Evolutionary conservation across 495 filamentous ascomycete species (phyloP).

Genomic region (Penicillium lividum): DNA sequence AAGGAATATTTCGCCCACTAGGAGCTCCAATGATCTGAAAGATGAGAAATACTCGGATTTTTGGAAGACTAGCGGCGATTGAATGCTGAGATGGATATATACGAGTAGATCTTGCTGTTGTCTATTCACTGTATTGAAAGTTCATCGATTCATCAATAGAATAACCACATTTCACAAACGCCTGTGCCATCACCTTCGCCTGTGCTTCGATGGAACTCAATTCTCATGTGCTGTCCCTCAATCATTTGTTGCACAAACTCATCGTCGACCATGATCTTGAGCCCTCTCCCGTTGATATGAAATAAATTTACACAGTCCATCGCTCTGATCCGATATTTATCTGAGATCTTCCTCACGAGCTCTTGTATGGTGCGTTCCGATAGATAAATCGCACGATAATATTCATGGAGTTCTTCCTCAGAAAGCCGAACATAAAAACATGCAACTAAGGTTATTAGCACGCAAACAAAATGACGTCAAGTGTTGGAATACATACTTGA

Average conservation of each 20-base stretch:
- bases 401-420: background rate
- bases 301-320: background rate
- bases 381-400: slow-evolving; percentile 11
- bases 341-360: background rate
- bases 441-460: slow-evolving; percentile 1
- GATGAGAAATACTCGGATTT: too few relatives aligned
- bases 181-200: background rate
- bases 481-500: background rate
- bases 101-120: too few relatives aligned
- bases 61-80: too few relatives aligned
- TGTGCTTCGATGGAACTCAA: background rate
- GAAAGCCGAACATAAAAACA: slow-evolving; percentile 5
- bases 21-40: too few relatives aligned
- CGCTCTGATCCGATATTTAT: background rate
- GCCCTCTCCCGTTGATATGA: background rate
- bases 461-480: background rate
- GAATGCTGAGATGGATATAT: too few relatives aligned
- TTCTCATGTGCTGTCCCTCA: slow-evolving; percentile 12
- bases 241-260: slow-evolving; percentile 8
- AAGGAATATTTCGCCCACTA: too few relatives aligned
- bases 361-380: slow-evolving; percentile 6
- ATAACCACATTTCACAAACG: background rate
- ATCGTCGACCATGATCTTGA: slow-evolving; percentile 11
- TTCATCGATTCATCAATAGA: background rate
- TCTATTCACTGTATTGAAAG: background rate